phyloP scores from a whole-genome alignment of 331 rosid genomes.

The Cucumis variabilis region DNA sequence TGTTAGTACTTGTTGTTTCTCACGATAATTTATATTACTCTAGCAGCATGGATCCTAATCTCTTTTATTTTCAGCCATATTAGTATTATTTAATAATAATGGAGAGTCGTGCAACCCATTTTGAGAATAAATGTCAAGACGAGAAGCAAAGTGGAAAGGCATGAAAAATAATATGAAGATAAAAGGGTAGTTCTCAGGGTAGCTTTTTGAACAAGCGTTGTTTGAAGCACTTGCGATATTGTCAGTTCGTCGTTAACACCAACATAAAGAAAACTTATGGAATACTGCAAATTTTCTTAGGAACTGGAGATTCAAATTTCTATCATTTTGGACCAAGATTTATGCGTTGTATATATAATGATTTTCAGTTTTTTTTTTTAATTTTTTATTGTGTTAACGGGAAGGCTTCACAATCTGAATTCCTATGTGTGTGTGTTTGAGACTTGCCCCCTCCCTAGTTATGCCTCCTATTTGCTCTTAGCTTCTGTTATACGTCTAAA shows the following conservation, averaged over 20 bases:
- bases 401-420: neutral
- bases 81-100: no score
- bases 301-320: no score
- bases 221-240: neutral
- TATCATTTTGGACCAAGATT: no score
- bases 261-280: neutral
- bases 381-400: neutral
- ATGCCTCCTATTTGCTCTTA: neutral
- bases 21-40: neutral
- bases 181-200: neutral
- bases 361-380: no score
- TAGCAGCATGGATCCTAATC: neutral
- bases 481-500: constrained; percentile 12
- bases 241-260: no score
- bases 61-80: neutral
- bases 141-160: neutral
- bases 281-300: neutral
- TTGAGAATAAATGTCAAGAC: neutral
- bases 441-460: constrained; percentile 8
- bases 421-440: neutral
- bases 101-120: neutral
- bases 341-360: no score
- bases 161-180: neutral
- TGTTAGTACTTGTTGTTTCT: neutral
- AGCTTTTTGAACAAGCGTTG: neutral